These are phyloP conservation scores for Malbranchea cinnamomea DNA, from an alignment of 2,329 filamentous ascomycete genomes.

Conservation along the genomic window DNA sequence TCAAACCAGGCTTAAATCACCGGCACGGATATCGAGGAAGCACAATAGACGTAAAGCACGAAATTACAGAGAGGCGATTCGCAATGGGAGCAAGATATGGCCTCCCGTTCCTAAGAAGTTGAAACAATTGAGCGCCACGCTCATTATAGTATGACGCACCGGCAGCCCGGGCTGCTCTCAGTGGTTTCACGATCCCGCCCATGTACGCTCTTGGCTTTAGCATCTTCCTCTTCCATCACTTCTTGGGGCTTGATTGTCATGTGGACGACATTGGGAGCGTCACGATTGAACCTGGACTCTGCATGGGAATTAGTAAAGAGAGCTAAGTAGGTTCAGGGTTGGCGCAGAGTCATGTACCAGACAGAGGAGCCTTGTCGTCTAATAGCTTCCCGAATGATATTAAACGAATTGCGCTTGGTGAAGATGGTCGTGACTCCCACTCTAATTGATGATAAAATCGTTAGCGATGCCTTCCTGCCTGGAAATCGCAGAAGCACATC, in stretches of 20 bases:
- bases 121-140: not conserved
- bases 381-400: slow-evolving; percentile 86
- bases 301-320: slow-evolving; percentile 2
- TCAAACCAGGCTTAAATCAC: too few relatives aligned
- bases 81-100: too few relatives aligned
- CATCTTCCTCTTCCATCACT: slow-evolving; percentile 63
- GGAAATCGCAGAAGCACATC: not conserved
- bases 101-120: too few relatives aligned
- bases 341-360: slow-evolving; percentile 44
- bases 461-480: not conserved
- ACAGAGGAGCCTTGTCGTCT: slow-evolving; percentile 73
- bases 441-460: slow-evolving; percentile 29
- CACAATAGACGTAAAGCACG: too few relatives aligned
- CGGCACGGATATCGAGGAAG: too few relatives aligned
- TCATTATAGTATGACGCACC: slow-evolving; percentile 47
- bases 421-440: slow-evolving; percentile 76
- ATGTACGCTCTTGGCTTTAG: slow-evolving; percentile 44
- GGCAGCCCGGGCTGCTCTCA: slow-evolving; percentile 45
- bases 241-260: slow-evolving; percentile 86
- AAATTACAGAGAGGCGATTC: too few relatives aligned
- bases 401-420: slow-evolving; percentile 75
- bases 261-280: slow-evolving; percentile 73
- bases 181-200: slow-evolving; percentile 38
- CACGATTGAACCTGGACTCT: slow-evolving; percentile 68
- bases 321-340: not conserved